These are phyloP conservation scores for Dacryopinax primogenitus DNA, from an alignment of 768 basidiomycete species.

Conservation along the genomic window DNA sequence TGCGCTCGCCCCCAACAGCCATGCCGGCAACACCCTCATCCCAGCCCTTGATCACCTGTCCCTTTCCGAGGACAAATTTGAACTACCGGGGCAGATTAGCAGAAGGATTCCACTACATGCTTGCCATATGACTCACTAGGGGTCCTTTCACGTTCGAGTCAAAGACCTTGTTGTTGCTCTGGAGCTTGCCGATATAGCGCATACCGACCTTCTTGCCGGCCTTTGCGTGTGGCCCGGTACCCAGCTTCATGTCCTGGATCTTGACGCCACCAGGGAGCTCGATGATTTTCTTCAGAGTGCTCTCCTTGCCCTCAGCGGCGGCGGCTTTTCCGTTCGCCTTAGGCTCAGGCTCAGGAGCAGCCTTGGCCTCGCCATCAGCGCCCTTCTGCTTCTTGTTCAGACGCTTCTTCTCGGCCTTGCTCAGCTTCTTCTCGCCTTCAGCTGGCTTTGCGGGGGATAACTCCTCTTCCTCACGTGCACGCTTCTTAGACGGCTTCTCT, in stretches of 20 bases:
- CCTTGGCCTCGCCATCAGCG: constrained; percentile 37
- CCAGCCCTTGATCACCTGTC: constrained; percentile 94
- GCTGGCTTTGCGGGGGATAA: constrained; percentile 27
- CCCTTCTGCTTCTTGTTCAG: constrained; percentile 53
- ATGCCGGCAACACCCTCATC: constrained; percentile 86
- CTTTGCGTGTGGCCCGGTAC: constrained; percentile 77
- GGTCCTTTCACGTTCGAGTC: constrained; percentile 75
- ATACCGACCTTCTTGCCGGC: constrained; percentile 69
- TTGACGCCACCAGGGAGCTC: constrained; percentile 58
- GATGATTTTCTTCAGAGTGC: constrained; percentile 18
- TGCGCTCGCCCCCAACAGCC: constrained; percentile 75
- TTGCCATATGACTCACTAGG: constrained; percentile 46
- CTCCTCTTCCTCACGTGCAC: constrained; percentile 53
- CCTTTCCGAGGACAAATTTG: constrained; percentile 64
- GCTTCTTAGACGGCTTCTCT: constrained; percentile 42
- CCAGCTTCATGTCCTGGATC: constrained; percentile 61
- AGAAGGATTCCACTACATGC: constrained; percentile 11
- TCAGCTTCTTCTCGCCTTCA: constrained; percentile 28
- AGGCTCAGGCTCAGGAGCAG: constrained; percentile 17
- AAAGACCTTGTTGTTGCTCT: constrained; percentile 52
- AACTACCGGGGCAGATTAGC: constrained; percentile 36
- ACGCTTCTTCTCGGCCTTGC: constrained; percentile 54
- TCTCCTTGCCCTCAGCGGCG: constrained; percentile 21
- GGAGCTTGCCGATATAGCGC: constrained; percentile 87
- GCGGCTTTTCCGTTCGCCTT: constrained; percentile 16